These are phyloP conservation scores for Saccharomyces kudriavzevii DNA, from an alignment of 805 yeast genomes.

Conservation along the genomic window DNA sequence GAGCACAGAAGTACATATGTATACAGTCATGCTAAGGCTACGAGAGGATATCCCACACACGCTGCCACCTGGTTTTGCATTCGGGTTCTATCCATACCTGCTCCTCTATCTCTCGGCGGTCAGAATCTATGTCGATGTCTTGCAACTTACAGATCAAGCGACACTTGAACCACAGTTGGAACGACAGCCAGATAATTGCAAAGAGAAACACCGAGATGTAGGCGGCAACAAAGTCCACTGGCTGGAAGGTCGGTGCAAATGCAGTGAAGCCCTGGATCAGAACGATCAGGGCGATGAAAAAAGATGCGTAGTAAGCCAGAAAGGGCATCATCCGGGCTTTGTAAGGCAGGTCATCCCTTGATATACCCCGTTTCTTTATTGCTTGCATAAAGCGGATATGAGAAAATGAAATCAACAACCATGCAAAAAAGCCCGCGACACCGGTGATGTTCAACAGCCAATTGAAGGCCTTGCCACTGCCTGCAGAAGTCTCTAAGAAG, in stretches of 20 bases:
- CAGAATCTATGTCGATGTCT: slow-evolving; percentile 40
- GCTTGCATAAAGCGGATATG: slow-evolving; percentile 61
- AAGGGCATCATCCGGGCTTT: slow-evolving; percentile 60
- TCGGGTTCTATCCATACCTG: slow-evolving; percentile 3
- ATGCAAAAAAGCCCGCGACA: slow-evolving; percentile 62
- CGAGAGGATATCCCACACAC: background rate
- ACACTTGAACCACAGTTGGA: slow-evolving; percentile 44
- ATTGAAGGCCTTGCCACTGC: slow-evolving; percentile 48
- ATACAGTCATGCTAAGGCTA: background rate
- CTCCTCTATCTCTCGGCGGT: slow-evolving; percentile 37
- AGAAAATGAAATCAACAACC: slow-evolving; percentile 54
- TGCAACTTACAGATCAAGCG: slow-evolving; percentile 33
- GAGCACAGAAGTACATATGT: background rate
- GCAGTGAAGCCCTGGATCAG: slow-evolving; percentile 62
- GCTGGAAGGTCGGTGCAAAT: slow-evolving; percentile 44
- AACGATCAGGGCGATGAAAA: slow-evolving; percentile 45
- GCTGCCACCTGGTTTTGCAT: background rate
- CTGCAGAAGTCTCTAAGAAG: slow-evolving; percentile 42
- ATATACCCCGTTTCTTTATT: slow-evolving; percentile 48
- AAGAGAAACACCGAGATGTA: slow-evolving; percentile 62
- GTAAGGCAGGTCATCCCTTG: slow-evolving; percentile 59
- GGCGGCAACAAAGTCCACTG: slow-evolving; percentile 51
- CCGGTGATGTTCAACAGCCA: slow-evolving; percentile 67
- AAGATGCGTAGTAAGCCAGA: slow-evolving; percentile 52
- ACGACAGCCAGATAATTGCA: slow-evolving; percentile 42